Evolutionary conservation across 2,329 filamentous ascomycete species (phyloP).

Genomic region (Talaromyces sp.): DNA sequence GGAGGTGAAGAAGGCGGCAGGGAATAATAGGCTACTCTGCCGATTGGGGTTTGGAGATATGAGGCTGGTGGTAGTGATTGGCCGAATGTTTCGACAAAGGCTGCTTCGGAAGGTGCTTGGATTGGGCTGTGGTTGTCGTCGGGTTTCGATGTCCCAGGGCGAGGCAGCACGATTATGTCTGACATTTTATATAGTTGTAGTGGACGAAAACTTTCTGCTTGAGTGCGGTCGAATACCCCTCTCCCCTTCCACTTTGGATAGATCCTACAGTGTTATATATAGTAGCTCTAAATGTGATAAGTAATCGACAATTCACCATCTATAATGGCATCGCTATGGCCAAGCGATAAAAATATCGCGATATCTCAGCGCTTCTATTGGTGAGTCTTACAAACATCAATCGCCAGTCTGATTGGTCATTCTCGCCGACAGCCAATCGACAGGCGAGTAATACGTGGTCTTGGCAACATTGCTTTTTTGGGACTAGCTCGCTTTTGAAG

Average conservation of each 20-base stretch:
- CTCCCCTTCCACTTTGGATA: background rate
- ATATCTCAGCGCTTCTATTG: background rate
- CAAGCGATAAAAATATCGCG: background rate
- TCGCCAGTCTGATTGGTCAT: background rate
- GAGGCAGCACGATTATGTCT: slow-evolving; percentile 4
- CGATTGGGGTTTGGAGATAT: slow-evolving; percentile 21
- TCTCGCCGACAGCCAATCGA: background rate
- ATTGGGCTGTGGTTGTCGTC: slow-evolving; percentile 14
- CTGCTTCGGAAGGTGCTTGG: slow-evolving; percentile 25
- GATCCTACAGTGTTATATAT: background rate
- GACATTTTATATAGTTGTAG: slow-evolving; percentile 2
- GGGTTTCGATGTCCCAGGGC: background rate
- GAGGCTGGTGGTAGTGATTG: slow-evolving; percentile 19
- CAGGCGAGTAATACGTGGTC: background rate
- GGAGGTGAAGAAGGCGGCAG: background rate
- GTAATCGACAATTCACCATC: background rate
- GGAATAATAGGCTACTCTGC: slow-evolving; percentile 12
- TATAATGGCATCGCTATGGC: background rate
- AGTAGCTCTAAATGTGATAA: background rate
- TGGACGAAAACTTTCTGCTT: background rate
- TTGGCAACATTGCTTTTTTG: background rate
- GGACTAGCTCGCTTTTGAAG: background rate
- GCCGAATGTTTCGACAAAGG: slow-evolving; percentile 26
- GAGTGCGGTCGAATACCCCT: background rate
- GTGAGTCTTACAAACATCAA: too few species aligned